Conservation (phyloP, 1,284 basidiomycete species). For the Phellopilus nigrolimitatus region DNA sequence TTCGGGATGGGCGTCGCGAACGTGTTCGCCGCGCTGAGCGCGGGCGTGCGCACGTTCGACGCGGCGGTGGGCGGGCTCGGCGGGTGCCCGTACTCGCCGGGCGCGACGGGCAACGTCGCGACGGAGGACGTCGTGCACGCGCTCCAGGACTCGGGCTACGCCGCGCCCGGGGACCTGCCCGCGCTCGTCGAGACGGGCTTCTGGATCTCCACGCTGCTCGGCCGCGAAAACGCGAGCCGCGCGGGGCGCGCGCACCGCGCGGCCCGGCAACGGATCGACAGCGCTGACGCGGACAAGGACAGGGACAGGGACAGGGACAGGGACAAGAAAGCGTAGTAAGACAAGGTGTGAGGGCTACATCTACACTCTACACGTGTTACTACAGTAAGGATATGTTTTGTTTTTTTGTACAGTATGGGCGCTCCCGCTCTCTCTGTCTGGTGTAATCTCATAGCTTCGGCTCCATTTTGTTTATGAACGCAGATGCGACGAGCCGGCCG, state of each 20-base stretch:
- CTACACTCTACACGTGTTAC: too few species aligned
- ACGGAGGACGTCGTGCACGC: slow-evolving; percentile 90
- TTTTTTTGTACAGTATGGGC: background rate
- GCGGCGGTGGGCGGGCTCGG: slow-evolving; percentile 84
- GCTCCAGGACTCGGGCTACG: slow-evolving; percentile 63
- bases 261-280: slow-evolving; percentile 36
- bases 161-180: slow-evolving; percentile 58
- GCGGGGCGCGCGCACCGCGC: slow-evolving; percentile 75
- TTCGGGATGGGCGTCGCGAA: slow-evolving; percentile 81
- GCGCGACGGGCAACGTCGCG: slow-evolving; percentile 90
- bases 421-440: background rate
- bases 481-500: slow-evolving; percentile 55
- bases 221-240: slow-evolving; percentile 70
- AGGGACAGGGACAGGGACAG: slow-evolving; percentile 22
- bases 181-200: slow-evolving; percentile 70
- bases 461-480: slow-evolving; percentile 62
- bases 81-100: slow-evolving; percentile 93
- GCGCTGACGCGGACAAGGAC: too few species aligned
- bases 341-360: background rate
- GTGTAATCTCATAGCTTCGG: slow-evolving; percentile 30
- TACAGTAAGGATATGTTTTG: slow-evolving; percentile 1
- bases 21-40: slow-evolving; percentile 57
- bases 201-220: slow-evolving; percentile 74
- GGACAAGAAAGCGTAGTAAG: background rate
- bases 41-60: slow-evolving; percentile 67